These are phyloP conservation scores for Leptodermis oblonga DNA, from an alignment of 257 asterid genomes.

Conservation along the genomic window DNA sequence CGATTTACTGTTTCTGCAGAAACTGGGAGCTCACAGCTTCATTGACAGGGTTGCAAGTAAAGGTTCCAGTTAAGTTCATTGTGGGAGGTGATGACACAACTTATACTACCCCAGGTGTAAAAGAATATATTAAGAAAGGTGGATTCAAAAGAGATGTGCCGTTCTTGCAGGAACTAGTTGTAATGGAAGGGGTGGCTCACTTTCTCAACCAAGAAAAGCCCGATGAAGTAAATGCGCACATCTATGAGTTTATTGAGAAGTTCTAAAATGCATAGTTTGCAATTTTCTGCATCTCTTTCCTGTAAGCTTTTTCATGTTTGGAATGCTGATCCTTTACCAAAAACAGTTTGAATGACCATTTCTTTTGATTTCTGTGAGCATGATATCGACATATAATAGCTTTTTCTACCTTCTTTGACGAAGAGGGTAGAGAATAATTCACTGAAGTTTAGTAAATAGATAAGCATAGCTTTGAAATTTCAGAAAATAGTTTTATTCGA, in stretches of 20 bases:
- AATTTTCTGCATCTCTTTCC: background rate
- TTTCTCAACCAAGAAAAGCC: conserved; percentile 75
- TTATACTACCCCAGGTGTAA: conserved; percentile 60
- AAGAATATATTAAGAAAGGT: conserved; percentile 64
- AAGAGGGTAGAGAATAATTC: too few species aligned
- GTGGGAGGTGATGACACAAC: conserved; percentile 77
- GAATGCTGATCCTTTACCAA: background rate
- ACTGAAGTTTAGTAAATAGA: too few species aligned
- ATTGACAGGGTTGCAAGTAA: conserved; percentile 57
- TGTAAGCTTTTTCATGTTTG: background rate
- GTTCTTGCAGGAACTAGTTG: conserved; percentile 58
- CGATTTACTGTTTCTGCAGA: too few species aligned
- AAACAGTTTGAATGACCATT: too few species aligned
- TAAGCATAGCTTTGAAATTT: background rate
- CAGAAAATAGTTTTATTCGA: background rate
- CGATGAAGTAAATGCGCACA: conserved; percentile 64
- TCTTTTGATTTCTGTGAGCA: background rate
- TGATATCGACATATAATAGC: background rate
- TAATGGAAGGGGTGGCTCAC: conserved; percentile 95
- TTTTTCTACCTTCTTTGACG: too few species aligned
- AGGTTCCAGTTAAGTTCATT: conserved; percentile 81
- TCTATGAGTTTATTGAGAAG: conserved; percentile 55
- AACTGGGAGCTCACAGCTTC: conserved; percentile 31
- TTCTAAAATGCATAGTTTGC: conserved; percentile 24
- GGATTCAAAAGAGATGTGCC: conserved; percentile 67